These are phyloP conservation scores for Quillaja saponaria DNA, from an alignment of 306 rosid species.

Conservation along the genomic window DNA sequence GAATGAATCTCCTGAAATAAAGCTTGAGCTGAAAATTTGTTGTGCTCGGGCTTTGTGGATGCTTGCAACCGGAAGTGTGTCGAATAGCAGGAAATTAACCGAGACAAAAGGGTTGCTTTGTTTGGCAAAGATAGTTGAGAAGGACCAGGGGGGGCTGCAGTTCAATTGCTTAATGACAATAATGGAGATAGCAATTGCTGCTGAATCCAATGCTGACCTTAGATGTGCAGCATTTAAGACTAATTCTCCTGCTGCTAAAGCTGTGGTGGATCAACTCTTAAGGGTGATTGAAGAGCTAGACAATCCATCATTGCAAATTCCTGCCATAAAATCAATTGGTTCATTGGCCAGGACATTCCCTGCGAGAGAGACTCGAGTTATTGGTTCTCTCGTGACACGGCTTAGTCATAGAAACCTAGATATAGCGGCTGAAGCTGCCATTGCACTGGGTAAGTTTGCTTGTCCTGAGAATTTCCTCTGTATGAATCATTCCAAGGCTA, in stretches of 20 bases:
- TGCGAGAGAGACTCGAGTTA: slow-evolving; percentile 77
- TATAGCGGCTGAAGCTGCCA: slow-evolving; percentile 67
- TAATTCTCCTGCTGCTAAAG: slow-evolving; percentile 71
- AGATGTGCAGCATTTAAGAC: slow-evolving; percentile 69
- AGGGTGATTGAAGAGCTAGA: slow-evolving; percentile 60
- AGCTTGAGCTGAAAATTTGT: slow-evolving; percentile 58
- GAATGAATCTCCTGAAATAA: slow-evolving; percentile 60
- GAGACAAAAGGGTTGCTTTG: slow-evolving; percentile 87
- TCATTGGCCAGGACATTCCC: slow-evolving; percentile 84
- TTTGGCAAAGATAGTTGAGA: slow-evolving; percentile 75
- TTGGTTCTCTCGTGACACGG: slow-evolving; percentile 58
- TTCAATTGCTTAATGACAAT: slow-evolving; percentile 71
- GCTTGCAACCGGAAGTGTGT: slow-evolving; percentile 68
- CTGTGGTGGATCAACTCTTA: slow-evolving; percentile 75
- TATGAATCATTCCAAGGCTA: slow-evolving; percentile 67
- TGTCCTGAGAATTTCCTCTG: slow-evolving; percentile 59
- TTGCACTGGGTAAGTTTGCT: slow-evolving; percentile 69
- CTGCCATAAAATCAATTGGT: slow-evolving; percentile 68
- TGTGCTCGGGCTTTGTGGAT: slow-evolving; percentile 79
- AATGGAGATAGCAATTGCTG: slow-evolving; percentile 69
- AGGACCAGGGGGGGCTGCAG: slow-evolving; percentile 69
- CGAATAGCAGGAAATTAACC: slow-evolving; percentile 64
- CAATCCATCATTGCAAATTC: slow-evolving; percentile 50
- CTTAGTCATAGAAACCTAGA: slow-evolving; percentile 46
- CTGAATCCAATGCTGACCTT: slow-evolving; percentile 68